Evolutionary conservation across 176 grass and related monocot species (phyloP).

Genomic region (Stipa capillata): DNA sequence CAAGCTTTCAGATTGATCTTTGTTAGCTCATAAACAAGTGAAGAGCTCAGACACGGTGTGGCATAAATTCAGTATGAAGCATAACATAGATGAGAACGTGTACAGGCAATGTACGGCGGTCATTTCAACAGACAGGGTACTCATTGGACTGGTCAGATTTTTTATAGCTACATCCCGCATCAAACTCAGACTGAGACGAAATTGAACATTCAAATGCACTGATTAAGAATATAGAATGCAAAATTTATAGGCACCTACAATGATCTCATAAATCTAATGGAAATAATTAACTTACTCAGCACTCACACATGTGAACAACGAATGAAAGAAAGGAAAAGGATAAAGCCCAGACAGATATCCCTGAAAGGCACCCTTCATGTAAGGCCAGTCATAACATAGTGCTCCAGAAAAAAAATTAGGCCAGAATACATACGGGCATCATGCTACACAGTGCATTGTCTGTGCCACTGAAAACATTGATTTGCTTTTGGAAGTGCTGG

Average conservation of each 20-base stretch:
- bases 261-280: neutral
- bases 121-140: neutral
- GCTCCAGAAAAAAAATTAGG: no score
- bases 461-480: neutral
- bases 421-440: neutral
- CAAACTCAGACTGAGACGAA: neutral
- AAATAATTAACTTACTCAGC: neutral
- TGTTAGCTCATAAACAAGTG: neutral
- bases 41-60: neutral
- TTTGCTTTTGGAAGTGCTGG: neutral
- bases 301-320: no score
- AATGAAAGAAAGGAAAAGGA: no score
- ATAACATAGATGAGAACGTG: neutral
- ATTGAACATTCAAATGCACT: neutral
- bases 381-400: neutral
- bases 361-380: conserved; percentile 6
- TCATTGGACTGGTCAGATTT: neutral
- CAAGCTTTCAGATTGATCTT: neutral
- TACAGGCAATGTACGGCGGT: neutral
- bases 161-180: neutral
- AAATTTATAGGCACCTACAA: neutral
- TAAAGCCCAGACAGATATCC: neutral
- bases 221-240: neutral
- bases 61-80: neutral
- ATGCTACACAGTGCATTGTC: neutral